These are phyloP conservation scores for Bonia amplexicaulis DNA, from an alignment of 176 grass and related monocot species.

Conservation along the genomic window DNA sequence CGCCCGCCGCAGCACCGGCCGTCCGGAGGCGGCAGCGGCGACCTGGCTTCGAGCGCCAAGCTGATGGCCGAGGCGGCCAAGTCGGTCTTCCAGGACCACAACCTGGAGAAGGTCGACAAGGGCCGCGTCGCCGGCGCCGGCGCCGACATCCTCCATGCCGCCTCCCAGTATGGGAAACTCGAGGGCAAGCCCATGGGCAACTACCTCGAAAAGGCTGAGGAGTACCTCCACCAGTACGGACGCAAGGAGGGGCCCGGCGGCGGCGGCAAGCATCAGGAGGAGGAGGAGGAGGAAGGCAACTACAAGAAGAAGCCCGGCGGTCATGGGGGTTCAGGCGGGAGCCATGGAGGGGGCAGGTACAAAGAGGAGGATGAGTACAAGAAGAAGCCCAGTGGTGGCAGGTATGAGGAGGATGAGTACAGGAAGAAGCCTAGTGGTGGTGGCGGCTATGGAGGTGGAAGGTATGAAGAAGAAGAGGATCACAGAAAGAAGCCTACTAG, in stretches of 20 bases:
- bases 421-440: constrained; percentile 35
- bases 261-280: constrained; percentile 24
- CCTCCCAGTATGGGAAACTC: constrained; percentile 73
- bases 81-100: constrained; percentile 59
- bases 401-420: constrained; percentile 32
- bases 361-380: constrained; percentile 31
- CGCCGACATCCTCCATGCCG: constrained; percentile 66
- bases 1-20: constrained; percentile 27
- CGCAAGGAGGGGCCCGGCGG: constrained; percentile 16
- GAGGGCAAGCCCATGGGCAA: constrained; percentile 63
- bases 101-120: constrained; percentile 70
- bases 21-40: constrained; percentile 30
- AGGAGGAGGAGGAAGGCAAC: neutral
- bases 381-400: constrained; percentile 16
- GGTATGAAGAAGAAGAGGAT: neutral
- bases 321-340: constrained; percentile 8
- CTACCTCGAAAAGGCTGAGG: constrained; percentile 84
- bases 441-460: neutral
- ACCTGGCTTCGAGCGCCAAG: constrained; percentile 81
- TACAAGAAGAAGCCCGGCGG: constrained; percentile 23
- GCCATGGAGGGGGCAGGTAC: constrained; percentile 27
- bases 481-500: neutral
- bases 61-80: constrained; percentile 70
- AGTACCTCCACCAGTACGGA: constrained; percentile 63
- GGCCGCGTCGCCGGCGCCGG: constrained; percentile 56